These are phyloP conservation scores for Pisolithus albus DNA, from an alignment of 768 basidiomycete species.

Conservation along the genomic window DNA sequence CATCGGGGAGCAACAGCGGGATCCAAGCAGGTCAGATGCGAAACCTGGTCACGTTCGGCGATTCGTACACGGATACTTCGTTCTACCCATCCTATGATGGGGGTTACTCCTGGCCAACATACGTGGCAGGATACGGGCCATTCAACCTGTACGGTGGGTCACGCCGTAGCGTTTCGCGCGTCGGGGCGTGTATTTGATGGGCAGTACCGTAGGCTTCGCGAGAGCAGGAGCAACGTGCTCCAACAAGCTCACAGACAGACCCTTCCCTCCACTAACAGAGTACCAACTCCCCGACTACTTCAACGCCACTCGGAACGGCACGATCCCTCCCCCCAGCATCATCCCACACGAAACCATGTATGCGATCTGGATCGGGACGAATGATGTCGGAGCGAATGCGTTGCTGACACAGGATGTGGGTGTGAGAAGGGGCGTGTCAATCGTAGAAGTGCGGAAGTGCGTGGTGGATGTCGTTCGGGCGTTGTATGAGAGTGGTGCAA, in stretches of 20 bases:
- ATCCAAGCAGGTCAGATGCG: conserved; percentile 44
- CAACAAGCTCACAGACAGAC: conserved; percentile 50
- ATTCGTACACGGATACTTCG: conserved; percentile 55
- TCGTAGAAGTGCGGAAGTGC: conserved; percentile 53
- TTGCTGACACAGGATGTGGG: conserved; percentile 45
- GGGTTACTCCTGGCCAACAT: conserved; percentile 54
- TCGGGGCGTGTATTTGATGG: not conserved
- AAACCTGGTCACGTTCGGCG: conserved; percentile 62
- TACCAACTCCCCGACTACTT: conserved; percentile 45
- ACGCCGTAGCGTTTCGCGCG: not conserved
- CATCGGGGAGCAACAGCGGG: conserved; percentile 9
- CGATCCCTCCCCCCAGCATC: conserved; percentile 26
- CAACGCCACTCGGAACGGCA: conserved; percentile 34
- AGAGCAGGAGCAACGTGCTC: conserved; percentile 60
- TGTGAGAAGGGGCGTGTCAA: conserved; percentile 30
- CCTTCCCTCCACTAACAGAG: conserved; percentile 51
- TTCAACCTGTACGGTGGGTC: conserved; percentile 42
- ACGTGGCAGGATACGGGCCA: conserved; percentile 48
- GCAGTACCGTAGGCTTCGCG: conserved; percentile 33
- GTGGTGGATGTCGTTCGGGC: conserved; percentile 54
- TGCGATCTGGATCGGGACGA: conserved; percentile 64
- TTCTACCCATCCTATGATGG: conserved; percentile 28
- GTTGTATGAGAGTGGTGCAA: conserved; percentile 50
- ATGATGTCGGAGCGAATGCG: conserved; percentile 51
- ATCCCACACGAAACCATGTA: conserved; percentile 46